Evolutionary conservation across 257 asterid species (phyloP).

Genomic region (Rauvolfia tetraphylla): DNA sequence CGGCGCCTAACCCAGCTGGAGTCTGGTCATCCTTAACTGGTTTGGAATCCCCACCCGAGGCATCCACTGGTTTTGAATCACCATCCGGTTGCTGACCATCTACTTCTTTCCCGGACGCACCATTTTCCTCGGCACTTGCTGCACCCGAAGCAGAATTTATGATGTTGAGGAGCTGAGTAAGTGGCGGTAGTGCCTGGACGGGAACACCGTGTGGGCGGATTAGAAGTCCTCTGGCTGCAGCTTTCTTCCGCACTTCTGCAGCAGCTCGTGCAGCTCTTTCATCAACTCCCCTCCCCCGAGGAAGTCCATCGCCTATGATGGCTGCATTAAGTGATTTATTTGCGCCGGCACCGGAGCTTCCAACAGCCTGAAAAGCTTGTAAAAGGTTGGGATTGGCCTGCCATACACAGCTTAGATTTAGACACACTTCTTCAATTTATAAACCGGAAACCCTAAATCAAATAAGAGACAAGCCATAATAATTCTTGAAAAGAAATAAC

Average conservation of each 20-base stretch:
- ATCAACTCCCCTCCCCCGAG: constrained; percentile 78
- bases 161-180: constrained; percentile 55
- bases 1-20: constrained; percentile 78
- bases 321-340: constrained; percentile 47
- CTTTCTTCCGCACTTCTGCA: constrained; percentile 80
- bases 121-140: constrained; percentile 24
- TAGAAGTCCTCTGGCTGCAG: constrained; percentile 82
- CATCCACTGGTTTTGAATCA: constrained; percentile 17
- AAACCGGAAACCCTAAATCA: background rate
- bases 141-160: constrained; percentile 49
- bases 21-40: constrained; percentile 34
- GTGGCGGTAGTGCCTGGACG: constrained; percentile 54
- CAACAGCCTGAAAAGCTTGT: constrained; percentile 72
- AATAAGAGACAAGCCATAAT: background rate
- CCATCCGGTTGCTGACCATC: constrained; percentile 35
- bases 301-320: constrained; percentile 43
- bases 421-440: background rate
- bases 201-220: constrained; percentile 69
- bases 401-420: constrained; percentile 7
- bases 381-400: constrained; percentile 88
- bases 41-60: constrained; percentile 27
- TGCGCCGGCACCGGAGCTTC: constrained; percentile 23
- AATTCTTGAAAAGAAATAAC: background rate
- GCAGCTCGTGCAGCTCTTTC: constrained; percentile 89
- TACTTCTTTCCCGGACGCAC: constrained; percentile 37